Conservation (phyloP, 176 grass and related monocot species). For the Raddia distichophylla region DNA sequence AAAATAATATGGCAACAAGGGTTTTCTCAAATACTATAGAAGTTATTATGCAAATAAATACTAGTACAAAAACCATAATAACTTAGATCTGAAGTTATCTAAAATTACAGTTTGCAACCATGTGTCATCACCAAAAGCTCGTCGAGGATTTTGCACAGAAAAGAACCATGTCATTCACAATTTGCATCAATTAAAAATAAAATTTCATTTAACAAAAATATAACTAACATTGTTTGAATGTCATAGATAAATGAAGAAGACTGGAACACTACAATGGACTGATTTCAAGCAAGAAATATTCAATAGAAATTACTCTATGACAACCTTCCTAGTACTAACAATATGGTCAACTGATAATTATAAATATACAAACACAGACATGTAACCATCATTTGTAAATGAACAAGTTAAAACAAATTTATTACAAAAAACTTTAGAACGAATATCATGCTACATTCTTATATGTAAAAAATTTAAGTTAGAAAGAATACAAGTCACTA, state of each 20-base stretch:
- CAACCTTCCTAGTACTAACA: neutral
- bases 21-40: neutral
- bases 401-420: slow-evolving; percentile 6
- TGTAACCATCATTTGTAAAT: slow-evolving; percentile 16
- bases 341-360: slow-evolving; percentile 25
- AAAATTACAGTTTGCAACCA: slow-evolving; percentile 7
- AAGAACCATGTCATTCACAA: slow-evolving; percentile 2
- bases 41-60: slow-evolving; percentile 23
- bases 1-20: neutral
- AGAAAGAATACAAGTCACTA: neutral
- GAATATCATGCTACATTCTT: neutral
- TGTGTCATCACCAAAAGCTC: neutral
- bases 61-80: slow-evolving; percentile 4
- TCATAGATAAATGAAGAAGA: slow-evolving; percentile 30
- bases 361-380: neutral
- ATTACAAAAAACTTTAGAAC: neutral
- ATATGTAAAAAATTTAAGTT: slow-evolving; percentile 21
- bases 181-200: neutral
- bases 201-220: slow-evolving; percentile 5
- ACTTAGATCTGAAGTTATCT: neutral
- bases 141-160: slow-evolving; percentile 10
- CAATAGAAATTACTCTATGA: neutral
- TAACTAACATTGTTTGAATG: slow-evolving; percentile 21
- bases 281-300: slow-evolving; percentile 6
- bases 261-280: neutral